phyloP scores from a whole-genome alignment of 208 protist genomes.

The Acanthamoeba royreba region DNA sequence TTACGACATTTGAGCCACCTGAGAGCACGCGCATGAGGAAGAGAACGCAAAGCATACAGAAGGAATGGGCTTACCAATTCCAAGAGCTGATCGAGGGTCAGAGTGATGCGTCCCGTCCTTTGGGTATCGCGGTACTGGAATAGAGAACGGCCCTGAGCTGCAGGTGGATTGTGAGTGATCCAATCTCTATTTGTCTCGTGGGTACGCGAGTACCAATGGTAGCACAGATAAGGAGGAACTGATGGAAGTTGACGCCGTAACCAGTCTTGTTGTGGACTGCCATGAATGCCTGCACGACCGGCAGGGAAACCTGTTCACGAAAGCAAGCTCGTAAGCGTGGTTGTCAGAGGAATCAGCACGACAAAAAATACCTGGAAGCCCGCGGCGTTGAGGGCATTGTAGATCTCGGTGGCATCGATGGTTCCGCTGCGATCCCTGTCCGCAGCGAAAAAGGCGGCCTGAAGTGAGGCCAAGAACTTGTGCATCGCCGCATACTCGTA shows the following conservation, averaged over 20 bases:
- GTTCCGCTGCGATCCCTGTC: conserved; percentile 54
- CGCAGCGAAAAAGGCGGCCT: conserved; percentile 45
- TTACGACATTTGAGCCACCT: neutral
- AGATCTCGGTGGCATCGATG: conserved; percentile 15
- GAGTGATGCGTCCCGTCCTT: conserved; percentile 51
- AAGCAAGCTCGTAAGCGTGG: neutral
- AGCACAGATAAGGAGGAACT: conserved; percentile 56
- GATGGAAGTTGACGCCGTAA: conserved; percentile 36
- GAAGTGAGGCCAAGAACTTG: conserved; percentile 37
- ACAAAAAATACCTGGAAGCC: neutral
- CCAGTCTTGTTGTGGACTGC: conserved; percentile 47
- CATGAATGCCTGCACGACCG: conserved; percentile 40
- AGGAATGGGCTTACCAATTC: neutral
- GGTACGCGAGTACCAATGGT: neutral
- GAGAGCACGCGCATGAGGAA: neutral
- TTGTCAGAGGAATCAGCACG: neutral
- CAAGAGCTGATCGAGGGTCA: conserved; percentile 43
- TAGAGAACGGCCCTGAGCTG: conserved; percentile 40
- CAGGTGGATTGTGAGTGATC: neutral
- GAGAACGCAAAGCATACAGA: neutral
- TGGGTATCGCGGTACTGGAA: conserved; percentile 62
- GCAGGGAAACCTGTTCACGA: neutral
- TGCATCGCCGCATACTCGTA: conserved; percentile 62
- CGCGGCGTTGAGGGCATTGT: neutral
- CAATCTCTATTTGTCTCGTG: neutral